Percentiles rank a stretch among this genome's conserved stretches.
phyloP scores from a whole-genome alignment of 1,284 basidiomycete species.

The Boletus sp. region DNA sequence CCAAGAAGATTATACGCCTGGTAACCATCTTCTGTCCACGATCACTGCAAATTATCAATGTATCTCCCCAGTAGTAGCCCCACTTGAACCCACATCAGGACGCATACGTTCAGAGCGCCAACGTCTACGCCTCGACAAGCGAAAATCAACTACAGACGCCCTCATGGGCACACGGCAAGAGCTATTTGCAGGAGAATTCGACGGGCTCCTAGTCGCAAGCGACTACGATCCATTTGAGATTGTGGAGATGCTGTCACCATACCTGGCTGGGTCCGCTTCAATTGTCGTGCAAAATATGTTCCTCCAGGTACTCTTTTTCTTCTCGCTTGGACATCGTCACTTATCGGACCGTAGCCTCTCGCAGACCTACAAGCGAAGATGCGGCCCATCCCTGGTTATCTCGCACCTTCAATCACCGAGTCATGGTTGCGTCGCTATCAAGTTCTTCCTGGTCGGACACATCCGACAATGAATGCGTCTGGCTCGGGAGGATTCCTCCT shows the following conservation, averaged over 20 bases:
- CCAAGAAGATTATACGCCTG: constrained; percentile 70
- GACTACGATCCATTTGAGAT: constrained; percentile 87
- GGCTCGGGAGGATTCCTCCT: constrained; percentile 89
- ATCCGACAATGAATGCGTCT: constrained; percentile 91
- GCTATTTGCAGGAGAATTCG: constrained; percentile 83
- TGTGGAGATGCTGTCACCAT: constrained; percentile 68
- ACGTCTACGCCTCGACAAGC: constrained; percentile 63
- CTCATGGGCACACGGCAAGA: constrained; percentile 71
- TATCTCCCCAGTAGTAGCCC: constrained; percentile 46
- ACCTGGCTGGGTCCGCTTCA: constrained; percentile 80
- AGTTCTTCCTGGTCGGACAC: constrained; percentile 90
- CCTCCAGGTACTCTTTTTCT: constrained; percentile 53
- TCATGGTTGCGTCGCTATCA: constrained; percentile 91
- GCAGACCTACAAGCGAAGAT: constrained; percentile 75
- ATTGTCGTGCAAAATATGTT: constrained; percentile 87
- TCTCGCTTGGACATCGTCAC: not conserved
- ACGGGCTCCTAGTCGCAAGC: constrained; percentile 81
- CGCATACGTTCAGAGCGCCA: constrained; percentile 67
- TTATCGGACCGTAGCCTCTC: constrained; percentile 47
- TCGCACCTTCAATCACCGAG: constrained; percentile 83
- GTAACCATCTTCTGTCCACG: constrained; percentile 36
- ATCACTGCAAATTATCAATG: not conserved
- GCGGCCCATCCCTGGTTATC: constrained; percentile 62
- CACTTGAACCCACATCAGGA: constrained; percentile 51
- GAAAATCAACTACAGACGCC: constrained; percentile 58